These are phyloP conservation scores for Candolleomyces efflorescens DNA, from an alignment of 768 basidiomycete species.

Conservation along the genomic window DNA sequence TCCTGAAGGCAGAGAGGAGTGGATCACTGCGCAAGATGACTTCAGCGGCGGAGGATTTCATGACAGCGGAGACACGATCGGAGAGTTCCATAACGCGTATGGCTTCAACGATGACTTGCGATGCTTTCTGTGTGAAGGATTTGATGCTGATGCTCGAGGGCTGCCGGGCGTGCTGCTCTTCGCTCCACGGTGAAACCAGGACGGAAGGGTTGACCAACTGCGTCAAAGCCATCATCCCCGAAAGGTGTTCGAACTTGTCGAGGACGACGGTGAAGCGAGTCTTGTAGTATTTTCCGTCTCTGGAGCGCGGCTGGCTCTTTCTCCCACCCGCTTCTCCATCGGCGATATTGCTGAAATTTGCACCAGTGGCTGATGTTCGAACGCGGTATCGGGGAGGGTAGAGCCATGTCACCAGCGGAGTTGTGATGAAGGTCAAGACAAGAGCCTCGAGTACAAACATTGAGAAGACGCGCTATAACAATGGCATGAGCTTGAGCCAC, in stretches of 20 bases:
- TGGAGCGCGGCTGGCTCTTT: too few species aligned
- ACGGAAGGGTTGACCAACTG: conserved; percentile 38
- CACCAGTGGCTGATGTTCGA: too few species aligned
- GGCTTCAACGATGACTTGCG: conserved; percentile 54
- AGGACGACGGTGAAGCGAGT: conserved; percentile 61
- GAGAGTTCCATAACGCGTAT: conserved; percentile 89
- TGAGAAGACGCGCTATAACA: conserved; percentile 44
- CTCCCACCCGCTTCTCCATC: too few species aligned
- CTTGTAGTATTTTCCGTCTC: too few species aligned
- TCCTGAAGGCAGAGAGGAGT: conserved; percentile 67
- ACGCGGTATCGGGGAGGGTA: conserved; percentile 64
- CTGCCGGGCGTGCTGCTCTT: conserved; percentile 10
- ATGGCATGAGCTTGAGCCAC: too few species aligned
- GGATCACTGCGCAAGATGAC: conserved; percentile 67
- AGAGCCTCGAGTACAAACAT: conserved; percentile 86
- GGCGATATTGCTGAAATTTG: too few species aligned
- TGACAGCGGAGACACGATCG: conserved; percentile 80
- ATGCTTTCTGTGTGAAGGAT: background rate
- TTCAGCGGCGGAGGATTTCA: conserved; percentile 76
- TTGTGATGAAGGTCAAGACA: conserved; percentile 78
- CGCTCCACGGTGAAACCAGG: conserved; percentile 27
- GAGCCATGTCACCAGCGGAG: conserved; percentile 73
- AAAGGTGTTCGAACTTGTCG: conserved; percentile 76
- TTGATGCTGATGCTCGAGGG: conserved; percentile 5
- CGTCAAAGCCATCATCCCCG: conserved; percentile 76